Evolutionary conservation across 805 yeast species (phyloP), one percentile per base, ranked within the genome.

Genomic region (Cyberlindnera meyerae): DNA sequence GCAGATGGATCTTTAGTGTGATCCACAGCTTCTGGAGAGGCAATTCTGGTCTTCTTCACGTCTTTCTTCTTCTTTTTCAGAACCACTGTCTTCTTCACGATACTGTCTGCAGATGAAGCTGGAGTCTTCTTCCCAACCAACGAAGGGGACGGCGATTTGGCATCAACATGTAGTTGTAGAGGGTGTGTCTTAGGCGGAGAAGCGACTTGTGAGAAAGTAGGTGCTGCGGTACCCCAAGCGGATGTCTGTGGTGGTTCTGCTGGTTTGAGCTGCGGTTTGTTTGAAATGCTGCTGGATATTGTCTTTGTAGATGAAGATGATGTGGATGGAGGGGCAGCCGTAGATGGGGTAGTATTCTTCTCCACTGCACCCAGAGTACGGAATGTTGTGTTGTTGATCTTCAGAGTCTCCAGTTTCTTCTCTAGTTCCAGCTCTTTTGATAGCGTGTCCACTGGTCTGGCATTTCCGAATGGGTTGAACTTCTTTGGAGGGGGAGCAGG

Each of bases 371-470:
- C 58, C 15, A 54, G 26, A 2, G 60, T 55, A 32, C 45, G 45
- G 37, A 43, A 55, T 0, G 59, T 62, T 2, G 77, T 73, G 34
- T 66, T 64, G 41, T 71, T 75, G 21, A 74, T 63, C 24, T 66
- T 67, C 30, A 70, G 45, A 22, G 57, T 54, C 11, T 60, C 52
- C 39, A 74, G 55, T 37, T 61, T 60, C 37, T 70, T 67, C 42
- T 82, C 89, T 16, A 82, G 61, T 49, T 82, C 90, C 31, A 68
- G 61, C 47, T 75, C 77, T 46, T 74, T 78, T 18, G 83, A 67
- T 16, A 78, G 64, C 3, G 82, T 76, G 57, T 86, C 95, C 6
- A 86, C 90, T 2, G 95, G 95, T 60, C 77, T 83, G 1, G 95
- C 96, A 5, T 73, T 64, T 0, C 95, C 95, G 63, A 87, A 86